Base-by-base conservation (phyloP, 441 rosid genomes). In the Sinapis alba region DNA sequence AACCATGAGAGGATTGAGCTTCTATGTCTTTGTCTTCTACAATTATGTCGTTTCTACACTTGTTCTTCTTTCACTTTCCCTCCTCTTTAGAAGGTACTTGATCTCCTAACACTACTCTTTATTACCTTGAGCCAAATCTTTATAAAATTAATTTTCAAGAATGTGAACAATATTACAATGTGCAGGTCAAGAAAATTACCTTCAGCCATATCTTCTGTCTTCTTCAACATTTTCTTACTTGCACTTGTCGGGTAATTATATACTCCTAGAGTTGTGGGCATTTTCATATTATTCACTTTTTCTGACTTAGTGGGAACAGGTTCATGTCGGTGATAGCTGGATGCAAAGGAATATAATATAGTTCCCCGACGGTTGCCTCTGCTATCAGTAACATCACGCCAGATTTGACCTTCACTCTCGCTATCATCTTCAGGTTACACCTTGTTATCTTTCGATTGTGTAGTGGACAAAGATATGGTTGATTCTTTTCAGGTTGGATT, bases 351-450 rank as follows among this genome's bases (percentile, higher is more conserved):
- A 1, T 71, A 16, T 18, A 43, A 12, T 59, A 60, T 28, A 71
- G 58, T 43, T 59, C 74, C 2, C 66, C 57, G 2, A 70, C 74
- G 10, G 56, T 69, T 58, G 5, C 74, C 15, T 13, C 74, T n/a
- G 74, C 74, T 59, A 58, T 69, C 24, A 9, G 38, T 54, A 69
- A 32, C 23, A 38, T 70, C 43, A 59, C 66, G n/a, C 73, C 64
- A 32, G 73, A 83, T 65, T 82, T 85, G 51, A 84, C 90, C 27
- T 84, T 83, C 80, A 28, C 82, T 1, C 81, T 86, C 7, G 88
- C 86, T 10, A 20, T 84, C 71, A 38, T 84, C 53, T 79, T 88
- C 81, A 85, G 86, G 92, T 83, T 27, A 27, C 12, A 16, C 24
- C 26, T 23, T 23, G 1, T 27, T 27, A 27, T 27, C 30, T 27